Evolutionary conservation across 2,329 filamentous ascomycete genomes (phyloP).

Genomic region (Sarocladium kiliense): DNA sequence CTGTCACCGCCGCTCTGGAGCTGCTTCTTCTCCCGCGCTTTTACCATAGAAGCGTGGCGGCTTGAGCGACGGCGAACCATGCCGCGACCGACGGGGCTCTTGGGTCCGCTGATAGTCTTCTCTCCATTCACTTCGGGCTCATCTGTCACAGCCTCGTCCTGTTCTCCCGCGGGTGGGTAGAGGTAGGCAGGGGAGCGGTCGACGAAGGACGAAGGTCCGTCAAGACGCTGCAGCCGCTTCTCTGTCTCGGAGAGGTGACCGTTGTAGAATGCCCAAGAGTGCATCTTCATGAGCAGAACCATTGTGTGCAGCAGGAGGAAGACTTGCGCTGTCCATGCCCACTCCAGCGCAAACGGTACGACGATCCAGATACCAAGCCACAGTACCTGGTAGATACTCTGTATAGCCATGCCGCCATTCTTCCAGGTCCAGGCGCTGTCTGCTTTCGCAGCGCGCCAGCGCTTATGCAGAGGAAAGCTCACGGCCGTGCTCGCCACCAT

Average conservation of each 20-base stretch:
- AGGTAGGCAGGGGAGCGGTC: conserved; percentile 67
- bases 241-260: conserved; percentile 88
- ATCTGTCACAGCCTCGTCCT: conserved; percentile 8
- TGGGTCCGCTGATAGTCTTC: not conserved
- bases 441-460: conserved; percentile 51
- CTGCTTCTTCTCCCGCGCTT: conserved; percentile 8
- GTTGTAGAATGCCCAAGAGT: conserved; percentile 97
- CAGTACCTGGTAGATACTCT: conserved; percentile 71
- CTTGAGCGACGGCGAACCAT: conserved; percentile 1
- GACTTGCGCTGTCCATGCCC: conserved; percentile 97
- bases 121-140: not conserved
- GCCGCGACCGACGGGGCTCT: not conserved
- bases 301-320: conserved; percentile 90
- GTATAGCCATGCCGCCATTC: conserved; percentile 70
- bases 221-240: conserved; percentile 72
- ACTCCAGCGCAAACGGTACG: conserved; percentile 78
- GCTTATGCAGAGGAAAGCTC: conserved; percentile 66
- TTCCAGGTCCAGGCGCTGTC: conserved; percentile 64
- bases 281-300: conserved; percentile 96
- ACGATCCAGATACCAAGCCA: conserved; percentile 84
- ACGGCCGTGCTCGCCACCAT: conserved; percentile 77
- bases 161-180: conserved; percentile 56
- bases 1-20: conserved; percentile 9
- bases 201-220: conserved; percentile 57
- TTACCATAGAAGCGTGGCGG: not conserved